Base-by-base conservation (phyloP, 2,329 filamentous ascomycete species). In the Ophiocordyceps polyrhachis-furcata region DNA sequence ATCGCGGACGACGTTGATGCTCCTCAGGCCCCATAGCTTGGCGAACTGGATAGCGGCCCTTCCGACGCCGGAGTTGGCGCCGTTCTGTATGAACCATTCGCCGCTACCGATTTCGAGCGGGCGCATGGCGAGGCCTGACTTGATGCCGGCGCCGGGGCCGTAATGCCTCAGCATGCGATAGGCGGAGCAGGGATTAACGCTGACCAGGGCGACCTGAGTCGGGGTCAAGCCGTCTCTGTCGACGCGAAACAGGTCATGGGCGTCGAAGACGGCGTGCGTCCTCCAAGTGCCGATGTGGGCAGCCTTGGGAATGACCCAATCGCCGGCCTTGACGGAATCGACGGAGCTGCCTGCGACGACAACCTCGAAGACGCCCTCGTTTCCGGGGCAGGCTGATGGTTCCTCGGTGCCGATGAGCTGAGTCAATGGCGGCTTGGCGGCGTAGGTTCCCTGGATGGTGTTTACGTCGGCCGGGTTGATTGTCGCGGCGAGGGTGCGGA, bases 391-490 rank as follows among this genome's bases (percentile, higher is more conserved):
- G 1, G 85, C 84, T 8, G 82, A 76, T 2, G 88, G 86, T 21
- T 78, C 68, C 1, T 76, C 52, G 0, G 88, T 95, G 46, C 87
- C 83, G 45, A 98, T 76, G 1, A 76, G 63, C 6, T 78, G 79
- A 17, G 76, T 79, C 63, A 93, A 88, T 41, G 73, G 68, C 0
- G 88, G 87, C 59, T 86, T 86, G 41, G 79, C 79, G 49, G 89
- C 89, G 66, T 98, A 98, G 4, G 89, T 87, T 51, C 91, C 91
- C 68, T 98, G 91, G 56, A 98, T 84, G 56, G 89, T 89, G 69
- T 98, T 98, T 62, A 98, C 84, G 65, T 98, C 91, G 56, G 91
- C 88, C 21, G 91, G 91, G 67, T 98, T 98, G 62, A 98, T 85
- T 46, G 91, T 86, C 1, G 87, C 79, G 29, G 88, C 84, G 55